These are phyloP conservation scores for Neodidymelliopsis sp. DNA, from an alignment of 2,329 filamentous ascomycete species.

Conservation along the genomic window DNA sequence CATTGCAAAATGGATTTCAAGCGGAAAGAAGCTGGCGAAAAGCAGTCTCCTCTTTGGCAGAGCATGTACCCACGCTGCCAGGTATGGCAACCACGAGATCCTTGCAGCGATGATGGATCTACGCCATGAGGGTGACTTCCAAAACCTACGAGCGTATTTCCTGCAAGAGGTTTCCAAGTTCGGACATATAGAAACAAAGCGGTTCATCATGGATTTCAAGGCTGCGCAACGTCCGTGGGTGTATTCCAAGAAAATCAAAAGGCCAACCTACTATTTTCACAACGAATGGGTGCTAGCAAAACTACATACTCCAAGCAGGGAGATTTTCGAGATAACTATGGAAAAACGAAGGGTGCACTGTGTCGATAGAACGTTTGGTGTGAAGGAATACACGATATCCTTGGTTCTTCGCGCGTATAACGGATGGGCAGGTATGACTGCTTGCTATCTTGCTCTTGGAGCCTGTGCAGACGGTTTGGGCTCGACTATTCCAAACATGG, in stretches of 20 bases:
- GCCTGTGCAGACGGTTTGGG: slow-evolving; percentile 1
- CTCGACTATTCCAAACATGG: not conserved
- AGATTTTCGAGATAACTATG: slow-evolving; percentile 1
- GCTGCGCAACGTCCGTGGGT: not conserved
- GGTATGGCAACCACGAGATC: not conserved
- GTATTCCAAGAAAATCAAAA: not conserved
- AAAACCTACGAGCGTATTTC: not conserved
- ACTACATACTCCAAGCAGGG: slow-evolving; percentile 3
- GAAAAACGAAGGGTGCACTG: slow-evolving; percentile 3
- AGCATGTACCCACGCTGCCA: not conserved
- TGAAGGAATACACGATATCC: not conserved
- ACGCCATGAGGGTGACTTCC: not conserved
- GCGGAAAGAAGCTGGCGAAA: not conserved
- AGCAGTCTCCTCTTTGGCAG: slow-evolving; percentile 3
- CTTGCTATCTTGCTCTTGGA: slow-evolving; percentile 6
- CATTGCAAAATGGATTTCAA: not conserved
- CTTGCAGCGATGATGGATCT: slow-evolving; percentile 1
- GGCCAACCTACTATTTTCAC: not conserved
- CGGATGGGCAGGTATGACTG: slow-evolving; percentile 13
- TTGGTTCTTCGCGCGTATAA: not conserved
- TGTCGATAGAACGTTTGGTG: not conserved
- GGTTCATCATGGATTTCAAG: not conserved
- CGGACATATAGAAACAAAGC: not conserved
- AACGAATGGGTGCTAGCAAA: not conserved
- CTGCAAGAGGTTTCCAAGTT: not conserved